Percentiles rank a stretch among this genome's conserved stretches.
These are phyloP conservation scores for Peronospora destructor DNA, from an alignment of 352 stramenopile genomes.

Conservation along the genomic window DNA sequence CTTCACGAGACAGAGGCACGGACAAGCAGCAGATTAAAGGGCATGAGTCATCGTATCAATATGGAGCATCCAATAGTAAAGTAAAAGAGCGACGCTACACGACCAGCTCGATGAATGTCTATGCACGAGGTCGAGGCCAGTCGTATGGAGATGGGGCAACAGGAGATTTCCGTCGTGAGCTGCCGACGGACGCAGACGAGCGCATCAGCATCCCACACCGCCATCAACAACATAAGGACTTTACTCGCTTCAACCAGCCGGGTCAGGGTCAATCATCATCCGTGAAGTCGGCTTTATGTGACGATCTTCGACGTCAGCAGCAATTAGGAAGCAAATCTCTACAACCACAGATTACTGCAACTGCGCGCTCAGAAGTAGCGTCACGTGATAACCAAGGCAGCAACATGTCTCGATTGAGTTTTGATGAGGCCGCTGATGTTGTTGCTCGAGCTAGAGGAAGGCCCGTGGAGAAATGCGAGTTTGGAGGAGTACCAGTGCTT, in stretches of 20 bases:
- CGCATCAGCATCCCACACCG: constrained; percentile 16
- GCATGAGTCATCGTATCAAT: constrained; percentile 13
- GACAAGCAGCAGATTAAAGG: constrained; percentile 20
- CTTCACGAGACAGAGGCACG: constrained; percentile 15
- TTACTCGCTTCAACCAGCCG: constrained; percentile 7
- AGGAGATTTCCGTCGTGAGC: constrained; percentile 28
- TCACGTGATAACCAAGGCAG: constrained; percentile 26
- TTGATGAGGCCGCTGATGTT: constrained; percentile 39
- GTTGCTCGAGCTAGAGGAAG: constrained; percentile 57
- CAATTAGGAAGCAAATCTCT: constrained; percentile 12
- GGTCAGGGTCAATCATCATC: constrained; percentile 6
- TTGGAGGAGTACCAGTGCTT: constrained; percentile 48
- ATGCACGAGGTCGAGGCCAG: constrained; percentile 4
- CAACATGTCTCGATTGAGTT: constrained; percentile 35
- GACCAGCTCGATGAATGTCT: constrained; percentile 19
- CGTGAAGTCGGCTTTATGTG: constrained; percentile 10
- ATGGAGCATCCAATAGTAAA: constrained; percentile 9
- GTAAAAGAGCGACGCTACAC: constrained; percentile 22
- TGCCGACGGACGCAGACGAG: constrained; percentile 3
- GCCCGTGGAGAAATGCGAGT: constrained; percentile 50
- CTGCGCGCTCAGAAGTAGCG: constrained; percentile 11
- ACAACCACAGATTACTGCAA: background rate
- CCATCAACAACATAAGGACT: constrained; percentile 9
- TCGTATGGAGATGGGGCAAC: constrained; percentile 17
- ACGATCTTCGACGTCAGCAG: constrained; percentile 14